Conservation (phyloP, 2,329 filamentous ascomycete genomes). For the Trichophaea hybrida region DNA sequence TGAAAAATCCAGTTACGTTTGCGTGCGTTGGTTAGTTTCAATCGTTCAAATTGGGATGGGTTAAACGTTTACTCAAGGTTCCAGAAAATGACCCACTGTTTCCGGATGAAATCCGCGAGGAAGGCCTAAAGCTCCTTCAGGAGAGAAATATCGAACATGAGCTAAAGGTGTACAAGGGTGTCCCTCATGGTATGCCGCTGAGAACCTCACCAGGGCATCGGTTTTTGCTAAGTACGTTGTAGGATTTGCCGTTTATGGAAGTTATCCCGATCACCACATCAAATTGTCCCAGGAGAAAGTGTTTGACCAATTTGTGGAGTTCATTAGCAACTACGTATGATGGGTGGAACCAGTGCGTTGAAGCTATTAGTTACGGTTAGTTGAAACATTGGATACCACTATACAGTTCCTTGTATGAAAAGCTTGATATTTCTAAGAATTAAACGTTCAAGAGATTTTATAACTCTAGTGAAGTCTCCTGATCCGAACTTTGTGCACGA, state of each 20-base stretch:
- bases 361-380: no score
- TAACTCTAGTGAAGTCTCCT: no score
- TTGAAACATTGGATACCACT: no score
- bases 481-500: no score
- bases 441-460: no score
- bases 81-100: constrained; percentile 58
- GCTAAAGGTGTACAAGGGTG: constrained; percentile 60
- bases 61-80: neutral
- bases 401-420: no score
- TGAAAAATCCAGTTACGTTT: constrained; percentile 55
- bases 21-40: constrained; percentile 45
- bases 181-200: constrained; percentile 53
- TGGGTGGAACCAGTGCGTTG: no score
- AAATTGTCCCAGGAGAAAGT: constrained; percentile 57
- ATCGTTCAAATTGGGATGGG: neutral
- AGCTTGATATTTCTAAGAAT: no score
- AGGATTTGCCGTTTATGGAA: constrained; percentile 68
- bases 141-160: constrained; percentile 58
- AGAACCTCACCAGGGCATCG: neutral
- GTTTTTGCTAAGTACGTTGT: neutral
- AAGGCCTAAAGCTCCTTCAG: constrained; percentile 54
- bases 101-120: constrained; percentile 55
- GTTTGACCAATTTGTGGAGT: constrained; percentile 43
- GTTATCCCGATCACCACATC: constrained; percentile 61
- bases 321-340: constrained; percentile 3